Conservation (phyloP, 2,329 filamentous ascomycete genomes). For the Dactylellina drechsleri region DNA sequence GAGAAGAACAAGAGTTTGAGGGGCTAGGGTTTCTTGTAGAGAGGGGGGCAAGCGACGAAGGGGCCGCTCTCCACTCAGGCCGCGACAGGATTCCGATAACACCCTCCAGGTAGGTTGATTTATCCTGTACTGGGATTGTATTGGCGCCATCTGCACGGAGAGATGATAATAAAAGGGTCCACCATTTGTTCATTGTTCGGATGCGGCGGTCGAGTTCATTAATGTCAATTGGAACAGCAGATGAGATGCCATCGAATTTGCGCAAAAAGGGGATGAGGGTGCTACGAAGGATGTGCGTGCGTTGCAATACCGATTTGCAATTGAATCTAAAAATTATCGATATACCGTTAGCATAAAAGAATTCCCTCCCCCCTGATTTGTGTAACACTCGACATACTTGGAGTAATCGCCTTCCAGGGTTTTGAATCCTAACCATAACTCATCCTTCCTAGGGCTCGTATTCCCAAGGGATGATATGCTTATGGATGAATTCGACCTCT, state of each 20-base stretch:
- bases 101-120: constrained; percentile 81
- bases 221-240: constrained; percentile 72
- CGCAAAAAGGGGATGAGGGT: constrained; percentile 80
- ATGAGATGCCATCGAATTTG: constrained; percentile 74
- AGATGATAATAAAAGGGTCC: constrained; percentile 82
- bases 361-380: neutral
- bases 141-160: constrained; percentile 76
- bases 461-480: constrained; percentile 44
- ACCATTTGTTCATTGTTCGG: constrained; percentile 88
- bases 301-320: constrained; percentile 76
- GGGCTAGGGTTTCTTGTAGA: constrained; percentile 66
- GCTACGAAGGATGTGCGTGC: constrained; percentile 78
- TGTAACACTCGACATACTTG: constrained; percentile 65
- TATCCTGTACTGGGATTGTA: constrained; percentile 83
- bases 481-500: constrained; percentile 41
- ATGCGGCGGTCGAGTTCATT: constrained; percentile 85
- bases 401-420: constrained; percentile 75
- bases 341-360: constrained; percentile 15
- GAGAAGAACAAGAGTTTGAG: constrained; percentile 63
- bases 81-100: constrained; percentile 85
- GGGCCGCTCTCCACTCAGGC: constrained; percentile 83
- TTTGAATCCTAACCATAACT: constrained; percentile 75
- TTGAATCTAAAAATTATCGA: constrained; percentile 68
- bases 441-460: constrained; percentile 69
- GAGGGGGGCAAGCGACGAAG: constrained; percentile 73